Conservation (phyloP, 1,139 yeast genomes). For the Taiozyma sp. region DNA sequence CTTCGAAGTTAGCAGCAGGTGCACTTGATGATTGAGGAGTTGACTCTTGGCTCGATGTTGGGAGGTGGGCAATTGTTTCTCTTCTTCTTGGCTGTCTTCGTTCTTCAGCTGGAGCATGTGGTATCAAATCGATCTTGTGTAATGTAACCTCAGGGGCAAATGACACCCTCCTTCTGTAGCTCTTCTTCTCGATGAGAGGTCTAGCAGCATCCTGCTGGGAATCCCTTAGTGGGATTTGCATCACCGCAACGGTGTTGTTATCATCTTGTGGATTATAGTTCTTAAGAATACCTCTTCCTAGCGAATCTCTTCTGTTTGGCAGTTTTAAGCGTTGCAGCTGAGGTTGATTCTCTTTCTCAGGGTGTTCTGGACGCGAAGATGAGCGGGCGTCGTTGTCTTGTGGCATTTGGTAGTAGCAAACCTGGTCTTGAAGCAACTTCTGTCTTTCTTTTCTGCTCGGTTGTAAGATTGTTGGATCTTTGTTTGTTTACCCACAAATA, state of each 20-base stretch:
- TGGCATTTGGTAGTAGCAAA: not conserved
- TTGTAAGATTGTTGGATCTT: not conserved
- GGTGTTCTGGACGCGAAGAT: not conserved
- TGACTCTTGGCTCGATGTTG: constrained; percentile 9
- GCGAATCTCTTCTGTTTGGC: constrained; percentile 30
- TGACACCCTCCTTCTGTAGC: constrained; percentile 49
- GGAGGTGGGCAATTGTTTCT: constrained; percentile 31
- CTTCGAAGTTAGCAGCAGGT: constrained; percentile 6
- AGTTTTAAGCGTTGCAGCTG: not conserved
- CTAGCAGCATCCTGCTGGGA: constrained; percentile 5
- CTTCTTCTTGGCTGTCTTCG: constrained; percentile 29
- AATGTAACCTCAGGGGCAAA: constrained; percentile 75
- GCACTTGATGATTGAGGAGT: not conserved
- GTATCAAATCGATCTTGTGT: constrained; percentile 54
- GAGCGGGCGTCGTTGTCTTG: not conserved
- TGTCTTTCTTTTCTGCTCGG: not conserved
- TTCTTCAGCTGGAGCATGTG: constrained; percentile 24
- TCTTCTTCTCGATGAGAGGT: constrained; percentile 10
- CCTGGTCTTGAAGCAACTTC: not conserved
- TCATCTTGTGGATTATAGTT: constrained; percentile 15
- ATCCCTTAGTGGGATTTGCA: constrained; percentile 21
- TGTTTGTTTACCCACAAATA: not conserved
- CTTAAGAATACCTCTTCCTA: constrained; percentile 33
- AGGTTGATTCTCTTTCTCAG: constrained; percentile 12
- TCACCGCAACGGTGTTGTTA: constrained; percentile 27